These are phyloP conservation scores for Termitomyces sp. DNA, from an alignment of 768 basidiomycete species.

Conservation along the genomic window DNA sequence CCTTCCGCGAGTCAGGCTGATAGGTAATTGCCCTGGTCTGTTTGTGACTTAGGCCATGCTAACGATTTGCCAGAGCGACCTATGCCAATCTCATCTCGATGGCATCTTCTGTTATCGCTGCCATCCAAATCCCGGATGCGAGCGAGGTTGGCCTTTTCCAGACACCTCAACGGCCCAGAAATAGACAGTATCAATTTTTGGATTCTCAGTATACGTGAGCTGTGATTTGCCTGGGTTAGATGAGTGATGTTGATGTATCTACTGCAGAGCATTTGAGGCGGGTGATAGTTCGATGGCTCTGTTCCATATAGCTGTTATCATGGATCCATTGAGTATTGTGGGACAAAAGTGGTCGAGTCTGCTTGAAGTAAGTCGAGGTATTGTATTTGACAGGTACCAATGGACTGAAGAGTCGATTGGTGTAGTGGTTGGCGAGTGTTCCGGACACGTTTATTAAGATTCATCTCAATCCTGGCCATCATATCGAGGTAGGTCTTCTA, in stretches of 20 bases:
- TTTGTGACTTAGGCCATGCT: neutral
- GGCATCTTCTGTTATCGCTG: slow-evolving; percentile 66
- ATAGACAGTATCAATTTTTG: slow-evolving; percentile 53
- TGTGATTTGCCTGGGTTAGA: neutral
- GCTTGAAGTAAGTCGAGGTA: slow-evolving; percentile 46
- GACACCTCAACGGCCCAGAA: slow-evolving; percentile 51
- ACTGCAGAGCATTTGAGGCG: slow-evolving; percentile 53
- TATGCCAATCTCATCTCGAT: slow-evolving; percentile 58
- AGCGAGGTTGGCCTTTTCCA: slow-evolving; percentile 73
- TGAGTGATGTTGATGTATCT: too few relatives aligned
- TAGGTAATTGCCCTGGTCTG: slow-evolving; percentile 27
- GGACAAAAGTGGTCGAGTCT: slow-evolving; percentile 86
- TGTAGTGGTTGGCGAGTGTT: slow-evolving; percentile 58
- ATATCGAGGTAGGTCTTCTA: slow-evolving; percentile 54
- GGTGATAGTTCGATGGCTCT: slow-evolving; percentile 67
- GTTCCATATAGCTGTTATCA: slow-evolving; percentile 61
- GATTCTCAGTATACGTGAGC: slow-evolving; percentile 63
- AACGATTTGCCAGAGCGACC: slow-evolving; percentile 33
- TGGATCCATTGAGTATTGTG: slow-evolving; percentile 82
- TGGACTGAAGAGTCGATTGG: neutral
- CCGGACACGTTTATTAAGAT: slow-evolving; percentile 67
- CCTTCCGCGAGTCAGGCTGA: slow-evolving; percentile 32
- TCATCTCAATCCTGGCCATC: slow-evolving; percentile 67
- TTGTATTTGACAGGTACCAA: neutral
- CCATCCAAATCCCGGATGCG: slow-evolving; percentile 66